Percentiles rank a stretch among this genome's conserved stretches.
Conservation (phyloP, 495 filamentous ascomycete genomes). For the Saxophila tyrrhenica region DNA sequence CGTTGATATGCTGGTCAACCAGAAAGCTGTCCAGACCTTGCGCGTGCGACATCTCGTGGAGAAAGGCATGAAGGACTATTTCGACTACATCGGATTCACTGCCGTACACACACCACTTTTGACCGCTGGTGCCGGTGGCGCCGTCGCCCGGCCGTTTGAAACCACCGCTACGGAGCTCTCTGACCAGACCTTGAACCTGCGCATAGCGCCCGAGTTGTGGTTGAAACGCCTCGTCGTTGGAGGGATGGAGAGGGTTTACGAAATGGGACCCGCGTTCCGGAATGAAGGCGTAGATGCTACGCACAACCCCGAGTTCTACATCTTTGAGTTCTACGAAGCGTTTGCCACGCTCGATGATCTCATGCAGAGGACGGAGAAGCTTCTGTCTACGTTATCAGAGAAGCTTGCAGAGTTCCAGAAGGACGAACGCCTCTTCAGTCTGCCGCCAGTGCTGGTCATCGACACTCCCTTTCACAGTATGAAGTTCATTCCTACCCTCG, state of each 20-base stretch:
- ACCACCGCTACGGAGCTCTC: slow-evolving; percentile 62
- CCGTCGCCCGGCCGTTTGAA: slow-evolving; percentile 72
- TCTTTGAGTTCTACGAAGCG: slow-evolving; percentile 89
- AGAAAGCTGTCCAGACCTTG: slow-evolving; percentile 50
- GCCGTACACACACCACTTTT: slow-evolving; percentile 89
- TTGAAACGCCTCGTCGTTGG: slow-evolving; percentile 85
- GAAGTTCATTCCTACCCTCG: slow-evolving; percentile 72
- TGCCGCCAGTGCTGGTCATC: slow-evolving; percentile 31
- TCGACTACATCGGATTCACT: slow-evolving; percentile 58
- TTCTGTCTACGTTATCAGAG: slow-evolving; percentile 35
- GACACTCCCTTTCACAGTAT: slow-evolving; percentile 51
- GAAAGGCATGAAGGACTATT: slow-evolving; percentile 59
- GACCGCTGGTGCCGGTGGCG: slow-evolving; percentile 63
- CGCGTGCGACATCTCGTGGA: slow-evolving; percentile 63
- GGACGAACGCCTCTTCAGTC: neutral
- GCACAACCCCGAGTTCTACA: slow-evolving; percentile 95
- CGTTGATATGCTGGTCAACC: slow-evolving; percentile 70
- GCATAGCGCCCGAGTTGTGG: slow-evolving; percentile 92
- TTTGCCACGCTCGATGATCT: slow-evolving; percentile 70
- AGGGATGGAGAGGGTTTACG: slow-evolving; percentile 80
- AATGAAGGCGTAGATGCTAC: slow-evolving; percentile 89
- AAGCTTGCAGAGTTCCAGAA: slow-evolving; percentile 25
- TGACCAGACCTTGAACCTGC: slow-evolving; percentile 54
- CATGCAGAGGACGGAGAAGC: slow-evolving; percentile 57
- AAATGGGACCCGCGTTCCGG: slow-evolving; percentile 85